A percentile compares a stretch with the other conserved stretches of the same genome.
These are phyloP conservation scores for Mycoemilia scoparia DNA, from an alignment of 192 early-diverging fungal genomes.

Conservation along the genomic window DNA sequence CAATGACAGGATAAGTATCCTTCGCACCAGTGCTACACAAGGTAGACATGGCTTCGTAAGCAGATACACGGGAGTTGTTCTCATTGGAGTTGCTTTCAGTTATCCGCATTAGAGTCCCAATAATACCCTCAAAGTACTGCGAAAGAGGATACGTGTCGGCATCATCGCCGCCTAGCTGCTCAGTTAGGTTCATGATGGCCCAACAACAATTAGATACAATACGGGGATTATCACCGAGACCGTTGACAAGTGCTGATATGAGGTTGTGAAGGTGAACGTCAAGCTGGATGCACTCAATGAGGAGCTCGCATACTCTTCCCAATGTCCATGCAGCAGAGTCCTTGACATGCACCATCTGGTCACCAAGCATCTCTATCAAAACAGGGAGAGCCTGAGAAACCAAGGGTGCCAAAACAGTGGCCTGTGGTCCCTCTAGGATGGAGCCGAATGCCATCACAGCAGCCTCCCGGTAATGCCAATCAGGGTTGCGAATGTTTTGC, in stretches of 20 bases:
- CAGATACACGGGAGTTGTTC: slow-evolving; percentile 73
- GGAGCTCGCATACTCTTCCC: slow-evolving; percentile 76
- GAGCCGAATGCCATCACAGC: slow-evolving; percentile 98
- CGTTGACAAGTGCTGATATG: slow-evolving; percentile 56
- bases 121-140: slow-evolving; percentile 66
- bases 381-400: slow-evolving; percentile 74
- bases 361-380: slow-evolving; percentile 75
- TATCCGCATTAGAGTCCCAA: slow-evolving; percentile 54
- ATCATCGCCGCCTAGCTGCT: slow-evolving; percentile 49
- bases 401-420: slow-evolving; percentile 39
- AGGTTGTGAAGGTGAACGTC: slow-evolving; percentile 52
- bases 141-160: slow-evolving; percentile 54
- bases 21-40: slow-evolving; percentile 51
- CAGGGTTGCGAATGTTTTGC: slow-evolving; percentile 55
- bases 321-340: slow-evolving; percentile 98
- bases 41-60: slow-evolving; percentile 84
- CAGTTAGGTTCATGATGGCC: slow-evolving; percentile 85
- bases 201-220: slow-evolving; percentile 94
- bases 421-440: slow-evolving; percentile 83
- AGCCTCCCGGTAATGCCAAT: slow-evolving; percentile 93
- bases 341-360: slow-evolving; percentile 76
- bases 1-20: slow-evolving; percentile 62
- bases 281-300: slow-evolving; percentile 54
- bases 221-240: slow-evolving; percentile 69
- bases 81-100: slow-evolving; percentile 59